Percentiles rank a stretch among this genome's conserved stretches.
These are phyloP conservation scores for Fusarium armeniacum DNA, from an alignment of 2,329 filamentous ascomycete species.

Conservation along the genomic window DNA sequence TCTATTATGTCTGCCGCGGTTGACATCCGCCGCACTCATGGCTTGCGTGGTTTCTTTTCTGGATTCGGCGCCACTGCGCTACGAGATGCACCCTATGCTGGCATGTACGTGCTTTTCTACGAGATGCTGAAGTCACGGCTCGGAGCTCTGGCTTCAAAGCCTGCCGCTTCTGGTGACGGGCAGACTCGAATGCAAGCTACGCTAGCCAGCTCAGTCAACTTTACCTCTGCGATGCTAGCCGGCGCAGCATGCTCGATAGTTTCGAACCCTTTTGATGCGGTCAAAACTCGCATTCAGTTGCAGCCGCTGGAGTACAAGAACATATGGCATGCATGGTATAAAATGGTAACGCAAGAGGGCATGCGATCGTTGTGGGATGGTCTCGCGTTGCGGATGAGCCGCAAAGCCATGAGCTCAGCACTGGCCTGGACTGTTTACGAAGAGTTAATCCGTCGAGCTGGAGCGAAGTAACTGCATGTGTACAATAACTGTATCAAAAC, in stretches of 20 bases:
- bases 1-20: constrained; percentile 79
- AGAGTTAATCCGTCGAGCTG: constrained; percentile 80
- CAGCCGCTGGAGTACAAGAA: constrained; percentile 87
- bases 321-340: constrained; percentile 79
- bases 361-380: constrained; percentile 86
- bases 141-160: constrained; percentile 43
- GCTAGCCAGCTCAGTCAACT: constrained; percentile 79
- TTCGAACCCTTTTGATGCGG: constrained; percentile 96
- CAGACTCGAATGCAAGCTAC: constrained; percentile 51
- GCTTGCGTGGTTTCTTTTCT: constrained; percentile 87
- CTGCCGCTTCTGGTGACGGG: constrained; percentile 27
- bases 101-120: constrained; percentile 94
- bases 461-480: constrained; percentile 36
- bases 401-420: constrained; percentile 94
- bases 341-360: constrained; percentile 88
- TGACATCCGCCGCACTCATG: constrained; percentile 81
- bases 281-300: constrained; percentile 95
- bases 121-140: constrained; percentile 82
- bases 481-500: constrained; percentile 47
- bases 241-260: constrained; percentile 87
- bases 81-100: constrained; percentile 95
- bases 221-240: constrained; percentile 83
- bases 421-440: constrained; percentile 98
- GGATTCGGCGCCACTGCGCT: constrained; percentile 95
- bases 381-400: constrained; percentile 84